These are phyloP conservation scores for Pythium rhizo-oryzae DNA, from an alignment of 352 stramenopile species.

Conservation along the genomic window DNA sequence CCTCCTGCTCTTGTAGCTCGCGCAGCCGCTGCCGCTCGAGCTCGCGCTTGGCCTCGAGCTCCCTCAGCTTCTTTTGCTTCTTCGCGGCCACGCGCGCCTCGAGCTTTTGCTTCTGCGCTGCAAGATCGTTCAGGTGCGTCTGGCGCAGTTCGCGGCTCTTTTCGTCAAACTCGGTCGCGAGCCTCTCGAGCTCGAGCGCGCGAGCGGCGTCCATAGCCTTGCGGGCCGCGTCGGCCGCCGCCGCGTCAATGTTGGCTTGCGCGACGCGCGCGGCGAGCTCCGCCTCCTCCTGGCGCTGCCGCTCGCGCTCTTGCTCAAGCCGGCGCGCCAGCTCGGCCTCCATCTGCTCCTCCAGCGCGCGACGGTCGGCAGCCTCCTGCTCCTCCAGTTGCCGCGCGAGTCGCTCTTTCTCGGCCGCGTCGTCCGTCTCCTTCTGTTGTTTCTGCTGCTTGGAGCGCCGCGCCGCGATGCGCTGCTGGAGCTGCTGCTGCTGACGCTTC, in stretches of 20 bases:
- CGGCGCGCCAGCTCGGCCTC: slow-evolving; percentile 35
- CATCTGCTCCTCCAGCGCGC: slow-evolving; percentile 42
- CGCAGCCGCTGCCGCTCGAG: slow-evolving; percentile 53
- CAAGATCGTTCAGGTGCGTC: slow-evolving; percentile 57
- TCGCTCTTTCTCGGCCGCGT: slow-evolving; percentile 15
- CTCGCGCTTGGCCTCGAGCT: slow-evolving; percentile 72
- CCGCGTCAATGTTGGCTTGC: slow-evolving; percentile 40
- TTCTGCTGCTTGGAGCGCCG: slow-evolving; percentile 43
- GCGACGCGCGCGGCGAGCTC: slow-evolving; percentile 43
- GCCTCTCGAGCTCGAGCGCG: slow-evolving; percentile 54
- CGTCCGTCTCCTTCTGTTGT: slow-evolving; percentile 32
- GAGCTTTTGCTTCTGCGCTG: slow-evolving; percentile 69
- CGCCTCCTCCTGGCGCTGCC: slow-evolving; percentile 52
- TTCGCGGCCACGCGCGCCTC: slow-evolving; percentile 74
- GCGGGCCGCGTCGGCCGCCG: slow-evolving; percentile 42
- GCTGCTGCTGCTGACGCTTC: slow-evolving; percentile 49
- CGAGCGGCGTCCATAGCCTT: slow-evolving; percentile 52
- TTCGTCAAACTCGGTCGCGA: slow-evolving; percentile 65
- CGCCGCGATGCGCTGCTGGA: slow-evolving; percentile 67
- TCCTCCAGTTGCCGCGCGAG: slow-evolving; percentile 24
- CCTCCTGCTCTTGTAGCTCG: slow-evolving; percentile 45
- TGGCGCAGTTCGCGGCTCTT: slow-evolving; percentile 60
- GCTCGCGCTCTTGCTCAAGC: slow-evolving; percentile 56
- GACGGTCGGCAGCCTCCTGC: slow-evolving; percentile 29
- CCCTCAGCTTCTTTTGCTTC: slow-evolving; percentile 74